Base-by-base conservation (phyloP, 2,329 filamentous ascomycete species). In the Colletotrichum theobromicola region DNA sequence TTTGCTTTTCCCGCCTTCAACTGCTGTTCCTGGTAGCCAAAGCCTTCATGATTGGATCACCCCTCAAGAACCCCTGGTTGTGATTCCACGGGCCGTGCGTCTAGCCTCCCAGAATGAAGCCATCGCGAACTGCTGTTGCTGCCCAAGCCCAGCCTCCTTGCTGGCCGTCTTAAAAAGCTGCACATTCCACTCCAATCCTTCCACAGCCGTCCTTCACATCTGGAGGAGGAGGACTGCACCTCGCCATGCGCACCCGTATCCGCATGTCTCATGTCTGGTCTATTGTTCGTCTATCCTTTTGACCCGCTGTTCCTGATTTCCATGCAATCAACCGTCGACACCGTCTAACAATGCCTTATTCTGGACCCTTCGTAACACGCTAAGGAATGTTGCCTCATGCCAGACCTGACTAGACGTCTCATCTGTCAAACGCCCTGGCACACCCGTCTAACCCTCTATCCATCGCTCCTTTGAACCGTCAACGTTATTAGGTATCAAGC, bases 1-100 rank as follows among this genome's bases (percentile, higher is more conserved):
- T 57, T 72, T 74, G 67, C 68, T 72, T 66, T 74, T 74, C 34
- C 32, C 26, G 15, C n/a, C n/a, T 15, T 57, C 21, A 26, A 74
- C 57, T 74, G 15, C 72, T 74, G 30, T 72, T 74, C 72, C 42
- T 46, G 67, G 72, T 30, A 12, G n/a, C 6, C 10, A 2, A n/a
- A 46, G 28, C 16, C 16, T 7, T 26, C 26, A 16, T 74, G 67
- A 72, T 74, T 74, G 68, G 68, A 13, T 18, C n/a, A n/a, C 12
- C 34, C 15, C 4, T 4, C 15, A 10, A 18, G 24, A 15, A 26
- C 42, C 70, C 55, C 57, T 46, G 46, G 21, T 18, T 7, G 16
- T 28, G 8, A 24, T 58, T 15, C 34, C 8, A 57, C 26, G 30
- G 34, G 42, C 32, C 58, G 9, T 63, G 67, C 30, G 50, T 63